Conservation (phyloP, 371 early-diverging fungal genomes). For the Batrachochytrium dendrobatidis region DNA sequence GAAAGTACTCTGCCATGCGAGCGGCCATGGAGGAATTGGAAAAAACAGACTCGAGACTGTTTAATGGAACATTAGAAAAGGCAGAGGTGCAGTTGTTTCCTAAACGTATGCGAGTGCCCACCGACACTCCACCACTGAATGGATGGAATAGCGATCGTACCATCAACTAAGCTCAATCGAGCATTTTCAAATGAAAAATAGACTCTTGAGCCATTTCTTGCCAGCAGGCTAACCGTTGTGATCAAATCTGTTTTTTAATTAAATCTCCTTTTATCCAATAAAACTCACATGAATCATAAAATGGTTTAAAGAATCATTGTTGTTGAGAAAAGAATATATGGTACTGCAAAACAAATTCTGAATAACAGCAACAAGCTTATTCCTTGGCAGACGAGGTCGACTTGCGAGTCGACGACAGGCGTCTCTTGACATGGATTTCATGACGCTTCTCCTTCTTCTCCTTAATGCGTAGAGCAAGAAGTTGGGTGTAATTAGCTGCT, state of each 20-base stretch:
- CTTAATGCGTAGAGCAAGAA: slow-evolving; percentile 86
- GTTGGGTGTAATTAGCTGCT: slow-evolving; percentile 85
- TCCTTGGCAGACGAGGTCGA: no score
- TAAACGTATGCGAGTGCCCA: slow-evolving; percentile 27
- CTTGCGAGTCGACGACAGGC: slow-evolving; percentile 40
- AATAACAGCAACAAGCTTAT: no score
- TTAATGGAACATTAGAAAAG: slow-evolving; percentile 18
- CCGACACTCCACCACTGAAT: slow-evolving; percentile 28
- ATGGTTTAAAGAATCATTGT: no score
- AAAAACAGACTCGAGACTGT: slow-evolving; percentile 24
- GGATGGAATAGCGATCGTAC: slow-evolving; percentile 23
- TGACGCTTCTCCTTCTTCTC: slow-evolving; percentile 54
- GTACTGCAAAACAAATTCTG: no score
- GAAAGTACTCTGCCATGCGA: slow-evolving; percentile 28
- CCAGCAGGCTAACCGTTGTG: no score
- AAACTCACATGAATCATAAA: no score
- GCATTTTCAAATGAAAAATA: no score
- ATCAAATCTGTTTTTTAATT: no score
- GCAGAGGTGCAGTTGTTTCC: slow-evolving; percentile 25
- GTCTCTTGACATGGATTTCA: slow-evolving; percentile 33
- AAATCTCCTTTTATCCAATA: no score
- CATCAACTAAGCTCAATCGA: neutral
- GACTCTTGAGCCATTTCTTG: no score
- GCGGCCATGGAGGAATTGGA: slow-evolving; percentile 36
- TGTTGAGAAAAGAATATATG: no score